Evolutionary conservation across 345 rosid species (phyloP).

Genomic region (Syzygium aromaticum): DNA sequence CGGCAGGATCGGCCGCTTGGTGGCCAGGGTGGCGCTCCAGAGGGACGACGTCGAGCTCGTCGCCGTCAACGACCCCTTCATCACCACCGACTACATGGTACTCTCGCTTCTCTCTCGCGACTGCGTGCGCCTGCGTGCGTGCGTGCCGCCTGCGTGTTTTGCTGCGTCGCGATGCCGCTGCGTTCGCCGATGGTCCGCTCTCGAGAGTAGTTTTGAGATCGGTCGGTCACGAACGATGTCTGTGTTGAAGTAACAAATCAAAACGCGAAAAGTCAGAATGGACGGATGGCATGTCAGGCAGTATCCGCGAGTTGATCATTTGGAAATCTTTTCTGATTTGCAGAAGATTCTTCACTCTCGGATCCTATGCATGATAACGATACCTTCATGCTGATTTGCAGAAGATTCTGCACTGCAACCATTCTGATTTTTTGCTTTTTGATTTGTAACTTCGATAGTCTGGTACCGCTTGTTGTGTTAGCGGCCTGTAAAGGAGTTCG

Average conservation of each 20-base stretch:
- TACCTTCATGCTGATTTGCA: too few species aligned
- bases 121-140: not conserved
- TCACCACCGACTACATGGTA: slow-evolving; percentile 70
- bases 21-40: slow-evolving; percentile 60
- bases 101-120: too few species aligned
- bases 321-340: too few species aligned
- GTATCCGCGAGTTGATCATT: too few species aligned
- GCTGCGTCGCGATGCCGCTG: not conserved
- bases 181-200: not conserved
- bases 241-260: too few species aligned
- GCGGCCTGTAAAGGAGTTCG: not conserved
- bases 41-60: slow-evolving; percentile 69
- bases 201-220: not conserved
- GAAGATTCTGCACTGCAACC: too few species aligned
- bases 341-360: too few species aligned
- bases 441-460: too few species aligned
- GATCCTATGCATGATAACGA: too few species aligned
- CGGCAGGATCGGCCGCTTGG: slow-evolving; percentile 72
- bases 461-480: not conserved
- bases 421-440: too few species aligned
- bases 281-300: too few species aligned
- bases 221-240: not conserved
- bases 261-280: too few species aligned
- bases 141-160: not conserved
- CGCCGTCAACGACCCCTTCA: slow-evolving; percentile 70